phyloP scores from a whole-genome alignment of 139 green algal species.

The Raphidocelis subcapitata region DNA sequence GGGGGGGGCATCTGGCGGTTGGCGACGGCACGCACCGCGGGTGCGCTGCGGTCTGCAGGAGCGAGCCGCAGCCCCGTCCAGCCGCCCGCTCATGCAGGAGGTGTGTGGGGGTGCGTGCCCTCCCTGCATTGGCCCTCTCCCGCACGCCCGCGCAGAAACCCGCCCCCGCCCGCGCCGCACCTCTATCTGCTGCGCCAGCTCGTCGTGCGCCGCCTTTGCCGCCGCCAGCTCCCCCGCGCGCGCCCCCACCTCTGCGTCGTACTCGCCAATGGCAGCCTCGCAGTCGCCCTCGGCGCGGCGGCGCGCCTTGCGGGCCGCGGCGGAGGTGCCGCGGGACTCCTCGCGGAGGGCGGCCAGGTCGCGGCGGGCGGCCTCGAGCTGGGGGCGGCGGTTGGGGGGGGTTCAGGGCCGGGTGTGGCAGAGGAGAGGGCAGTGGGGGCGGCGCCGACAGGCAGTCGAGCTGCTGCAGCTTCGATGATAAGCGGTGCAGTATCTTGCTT shows the following conservation, averaged over 20 bases:
- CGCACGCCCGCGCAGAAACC: neutral
- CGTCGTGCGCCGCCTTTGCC: slow-evolving; percentile 1
- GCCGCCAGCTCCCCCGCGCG: slow-evolving; percentile 4
- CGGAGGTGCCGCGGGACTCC: neutral
- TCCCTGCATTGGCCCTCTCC: neutral
- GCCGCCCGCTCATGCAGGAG: neutral
- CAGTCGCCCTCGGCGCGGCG: slow-evolving; percentile 17
- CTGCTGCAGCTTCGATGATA: too few species aligned
- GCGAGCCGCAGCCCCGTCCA: neutral
- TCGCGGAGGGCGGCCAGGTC: slow-evolving; percentile 1
- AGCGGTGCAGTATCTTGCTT: too few species aligned
- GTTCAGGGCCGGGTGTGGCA: too few species aligned
- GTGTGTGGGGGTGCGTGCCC: neutral
- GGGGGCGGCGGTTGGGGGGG: too few species aligned
- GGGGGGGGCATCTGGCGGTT: neutral
- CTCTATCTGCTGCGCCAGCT: slow-evolving; percentile 17
- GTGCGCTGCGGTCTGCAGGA: neutral
- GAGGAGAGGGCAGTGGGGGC: too few species aligned
- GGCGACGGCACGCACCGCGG: neutral
- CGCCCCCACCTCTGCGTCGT: slow-evolving; percentile 20
- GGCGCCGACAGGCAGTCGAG: too few species aligned
- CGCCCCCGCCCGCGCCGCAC: neutral
- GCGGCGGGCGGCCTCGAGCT: slow-evolving; percentile 8
- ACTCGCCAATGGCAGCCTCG: slow-evolving; percentile 21
- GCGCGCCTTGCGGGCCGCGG: slow-evolving; percentile 15